Base-by-base conservation (phyloP, 768 basidiomycete species). In the Tulasnella calospora region DNA sequence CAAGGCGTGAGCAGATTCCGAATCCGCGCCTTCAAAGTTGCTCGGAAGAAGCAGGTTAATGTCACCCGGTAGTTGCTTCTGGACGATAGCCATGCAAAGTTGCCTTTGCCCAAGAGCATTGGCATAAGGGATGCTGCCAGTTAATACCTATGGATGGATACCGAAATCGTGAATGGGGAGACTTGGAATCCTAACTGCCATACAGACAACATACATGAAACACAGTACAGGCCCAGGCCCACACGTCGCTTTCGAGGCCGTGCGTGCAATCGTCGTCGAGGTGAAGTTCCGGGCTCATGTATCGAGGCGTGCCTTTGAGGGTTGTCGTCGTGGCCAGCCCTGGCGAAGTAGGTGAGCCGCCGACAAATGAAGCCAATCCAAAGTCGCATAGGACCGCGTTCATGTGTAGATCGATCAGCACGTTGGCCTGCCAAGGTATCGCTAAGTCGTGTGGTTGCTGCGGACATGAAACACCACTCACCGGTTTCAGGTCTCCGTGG, bases 151-250 rank as follows among this genome's bases (percentile, higher is more conserved):
- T 9, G 13, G 27, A 41, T 27, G 30, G 13, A 51, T 9, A n/a
- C 51, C 44, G 15, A 44, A n/a, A 21, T 2, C 51, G 7, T 51
- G 0, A 51, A 23, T n/a, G n/a, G n/a, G n/a, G 23, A 51, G n/a
- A 10, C 12, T n/a, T n/a, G 51, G n/a, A 23, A n/a, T 23, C 10
- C 7, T 8, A 51, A 51, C 51, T 3, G 23, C 51, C 0, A 51
- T 15, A 44, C 44, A n/a, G 23, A n/a, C 8, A n/a, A 23, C n/a
- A 51, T 47, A 74, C 73, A 21, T 74, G 36, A 21, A 40, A 47
- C 23, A 46, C 73, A 17, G 44, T 30, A 23, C 73, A 74, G 9
- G 5, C 73, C 73, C 73, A 74, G 19, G 73, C 73, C 73, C 73
- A 74, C 30, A 74, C 44, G 27, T 74, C 73, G 44, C 73, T 46